These are phyloP conservation scores for Chloris gayana DNA, from an alignment of 176 grass and related monocot genomes.

Conservation along the genomic window DNA sequence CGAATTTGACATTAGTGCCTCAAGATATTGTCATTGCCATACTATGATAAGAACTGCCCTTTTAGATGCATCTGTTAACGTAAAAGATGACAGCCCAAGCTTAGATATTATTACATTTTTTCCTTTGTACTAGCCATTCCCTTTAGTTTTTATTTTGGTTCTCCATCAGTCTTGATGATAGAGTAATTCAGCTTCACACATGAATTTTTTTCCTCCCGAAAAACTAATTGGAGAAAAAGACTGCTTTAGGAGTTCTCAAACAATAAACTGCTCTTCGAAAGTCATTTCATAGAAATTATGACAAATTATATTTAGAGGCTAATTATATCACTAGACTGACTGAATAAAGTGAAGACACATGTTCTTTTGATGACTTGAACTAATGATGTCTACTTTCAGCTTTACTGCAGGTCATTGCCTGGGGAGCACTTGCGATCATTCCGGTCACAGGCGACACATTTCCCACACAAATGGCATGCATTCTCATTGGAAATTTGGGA, in stretches of 20 bases:
- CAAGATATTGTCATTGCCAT: background rate
- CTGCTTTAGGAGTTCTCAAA: background rate
- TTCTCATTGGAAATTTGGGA: constrained; percentile 79
- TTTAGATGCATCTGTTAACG: background rate
- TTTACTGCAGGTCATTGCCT: constrained; percentile 74
- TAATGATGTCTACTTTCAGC: constrained; percentile 52
- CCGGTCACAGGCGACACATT: constrained; percentile 55
- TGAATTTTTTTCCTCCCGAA: background rate
- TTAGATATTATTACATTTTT: constrained; percentile 8
- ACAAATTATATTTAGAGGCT: background rate
- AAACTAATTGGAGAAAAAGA: background rate
- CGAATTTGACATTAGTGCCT: background rate
- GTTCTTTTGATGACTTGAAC: background rate
- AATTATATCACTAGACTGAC: background rate
- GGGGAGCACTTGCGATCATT: constrained; percentile 72
- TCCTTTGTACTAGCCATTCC: background rate
- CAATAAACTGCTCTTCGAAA: background rate
- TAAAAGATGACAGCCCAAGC: background rate
- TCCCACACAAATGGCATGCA: constrained; percentile 75
- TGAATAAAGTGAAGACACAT: background rate
- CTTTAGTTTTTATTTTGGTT: background rate
- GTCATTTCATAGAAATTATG: too few species aligned
- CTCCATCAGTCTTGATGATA: background rate
- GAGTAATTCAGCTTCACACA: background rate
- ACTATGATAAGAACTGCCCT: constrained; percentile 24